Evolutionary conservation across 2,329 filamentous ascomycete genomes (phyloP).

Genomic region (Xylariaceae sp.): DNA sequence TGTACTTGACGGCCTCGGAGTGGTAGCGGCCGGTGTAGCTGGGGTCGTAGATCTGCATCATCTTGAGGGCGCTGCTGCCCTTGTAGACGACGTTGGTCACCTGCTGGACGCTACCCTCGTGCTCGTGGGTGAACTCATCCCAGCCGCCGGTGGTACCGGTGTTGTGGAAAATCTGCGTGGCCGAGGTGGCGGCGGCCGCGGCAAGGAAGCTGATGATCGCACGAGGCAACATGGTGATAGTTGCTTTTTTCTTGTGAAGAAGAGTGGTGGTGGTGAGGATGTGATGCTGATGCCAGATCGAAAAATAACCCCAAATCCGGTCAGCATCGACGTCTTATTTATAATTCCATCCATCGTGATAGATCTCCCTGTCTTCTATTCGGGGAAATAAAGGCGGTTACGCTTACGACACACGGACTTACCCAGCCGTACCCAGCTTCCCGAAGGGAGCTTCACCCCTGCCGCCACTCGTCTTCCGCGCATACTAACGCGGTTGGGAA

Average conservation of each 20-base stretch:
- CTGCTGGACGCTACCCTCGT: slow-evolving; percentile 39
- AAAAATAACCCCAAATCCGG: too few relatives aligned
- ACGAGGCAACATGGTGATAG: slow-evolving; percentile 12
- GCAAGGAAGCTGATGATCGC: slow-evolving; percentile 12
- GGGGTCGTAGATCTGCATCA: slow-evolving; percentile 41
- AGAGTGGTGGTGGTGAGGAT: not conserved
- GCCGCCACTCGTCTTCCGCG: too few relatives aligned
- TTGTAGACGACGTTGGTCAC: slow-evolving; percentile 39
- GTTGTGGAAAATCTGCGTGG: slow-evolving; percentile 39
- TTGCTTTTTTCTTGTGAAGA: not conserved
- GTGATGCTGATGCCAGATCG: too few relatives aligned
- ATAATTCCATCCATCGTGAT: too few relatives aligned
- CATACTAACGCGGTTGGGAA: too few relatives aligned
- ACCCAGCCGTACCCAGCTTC: too few relatives aligned
- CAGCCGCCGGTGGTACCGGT: slow-evolving; percentile 39
- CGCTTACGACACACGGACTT: too few relatives aligned
- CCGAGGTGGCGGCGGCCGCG: slow-evolving; percentile 26
- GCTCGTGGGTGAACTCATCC: slow-evolving; percentile 36
- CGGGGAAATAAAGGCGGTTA: too few relatives aligned
- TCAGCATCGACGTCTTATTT: too few relatives aligned
- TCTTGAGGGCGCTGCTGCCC: slow-evolving; percentile 38
- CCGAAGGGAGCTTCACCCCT: too few relatives aligned
- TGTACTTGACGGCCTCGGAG: slow-evolving; percentile 41
- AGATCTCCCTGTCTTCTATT: too few relatives aligned
- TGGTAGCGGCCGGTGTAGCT: slow-evolving; percentile 43